Evolutionary conservation across 192 early-diverging fungal genomes (phyloP).

Genomic region (Kickxella alabastrina): DNA sequence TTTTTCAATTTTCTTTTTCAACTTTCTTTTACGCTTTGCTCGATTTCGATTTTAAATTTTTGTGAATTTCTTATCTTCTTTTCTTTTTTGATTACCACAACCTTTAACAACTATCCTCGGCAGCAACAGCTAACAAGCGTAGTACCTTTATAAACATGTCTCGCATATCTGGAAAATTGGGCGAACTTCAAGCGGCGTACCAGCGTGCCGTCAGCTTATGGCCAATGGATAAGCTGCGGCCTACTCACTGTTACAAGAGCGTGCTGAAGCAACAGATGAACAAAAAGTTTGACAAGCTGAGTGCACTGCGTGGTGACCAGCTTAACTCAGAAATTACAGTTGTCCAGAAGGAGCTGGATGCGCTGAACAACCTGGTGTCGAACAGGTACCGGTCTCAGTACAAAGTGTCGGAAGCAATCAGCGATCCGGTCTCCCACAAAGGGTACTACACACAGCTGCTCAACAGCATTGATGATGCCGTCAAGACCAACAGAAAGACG

Average conservation of each 20-base stretch:
- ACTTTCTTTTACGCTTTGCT: too few relatives aligned
- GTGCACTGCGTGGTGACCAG: conserved; percentile 17
- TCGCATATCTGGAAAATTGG: conserved; percentile 28
- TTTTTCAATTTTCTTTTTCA: conserved; percentile 7
- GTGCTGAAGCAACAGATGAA: conserved; percentile 49
- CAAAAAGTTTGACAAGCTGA: conserved; percentile 28
- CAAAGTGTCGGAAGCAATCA: conserved; percentile 21
- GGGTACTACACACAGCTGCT: conserved; percentile 40
- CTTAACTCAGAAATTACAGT: conserved; percentile 13
- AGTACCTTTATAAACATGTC: too few relatives aligned
- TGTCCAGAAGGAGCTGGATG: conserved; percentile 19
- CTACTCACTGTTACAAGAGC: conserved; percentile 63
- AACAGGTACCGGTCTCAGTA: conserved; percentile 26
- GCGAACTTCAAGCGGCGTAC: conserved; percentile 57
- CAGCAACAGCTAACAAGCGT: too few relatives aligned
- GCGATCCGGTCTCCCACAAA: conserved; percentile 25
- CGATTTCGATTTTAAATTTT: too few relatives aligned
- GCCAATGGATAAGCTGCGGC: conserved; percentile 67
- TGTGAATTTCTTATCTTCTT: too few relatives aligned
- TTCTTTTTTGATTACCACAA: too few relatives aligned
- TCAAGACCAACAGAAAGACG: conserved; percentile 14
- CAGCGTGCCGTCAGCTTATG: conserved; percentile 57
- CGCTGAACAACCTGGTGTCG: conserved; percentile 21
- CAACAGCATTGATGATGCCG: conserved; percentile 33
- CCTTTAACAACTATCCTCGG: too few relatives aligned